Evolutionary conservation across 768 basidiomycete genomes (phyloP).

Genomic region (Pulveroboletus sp.): DNA sequence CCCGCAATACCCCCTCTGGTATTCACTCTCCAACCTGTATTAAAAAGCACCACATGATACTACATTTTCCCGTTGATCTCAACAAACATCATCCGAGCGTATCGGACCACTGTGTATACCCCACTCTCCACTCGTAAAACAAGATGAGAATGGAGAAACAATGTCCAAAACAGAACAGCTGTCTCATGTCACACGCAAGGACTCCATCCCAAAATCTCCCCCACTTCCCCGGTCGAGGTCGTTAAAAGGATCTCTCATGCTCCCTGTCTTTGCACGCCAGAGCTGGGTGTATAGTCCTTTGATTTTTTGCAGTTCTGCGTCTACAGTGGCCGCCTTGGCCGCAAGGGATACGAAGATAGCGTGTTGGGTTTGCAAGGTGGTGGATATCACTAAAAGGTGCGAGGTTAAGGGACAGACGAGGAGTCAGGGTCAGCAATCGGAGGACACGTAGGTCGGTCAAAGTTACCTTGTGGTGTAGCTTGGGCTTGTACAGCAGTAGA

Average conservation of each 20-base stretch:
- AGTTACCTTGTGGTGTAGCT: slow-evolving; percentile 68
- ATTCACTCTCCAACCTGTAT: neutral
- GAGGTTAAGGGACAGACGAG: neutral
- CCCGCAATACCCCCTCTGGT: too few species aligned
- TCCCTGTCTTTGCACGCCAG: slow-evolving; percentile 77
- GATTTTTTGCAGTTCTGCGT: slow-evolving; percentile 72
- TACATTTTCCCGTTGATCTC: neutral
- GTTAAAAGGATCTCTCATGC: slow-evolving; percentile 79
- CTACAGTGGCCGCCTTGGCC: slow-evolving; percentile 66
- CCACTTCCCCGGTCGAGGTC: slow-evolving; percentile 37
- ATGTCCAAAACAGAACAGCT: too few species aligned
- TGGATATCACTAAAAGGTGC: slow-evolving; percentile 53
- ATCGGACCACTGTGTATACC: neutral
- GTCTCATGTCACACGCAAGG: slow-evolving; percentile 19
- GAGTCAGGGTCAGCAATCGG: neutral
- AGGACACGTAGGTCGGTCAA: neutral
- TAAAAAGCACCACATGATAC: neutral
- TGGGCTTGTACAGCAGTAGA: slow-evolving; percentile 61
- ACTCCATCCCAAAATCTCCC: slow-evolving; percentile 42
- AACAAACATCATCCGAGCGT: too few species aligned
- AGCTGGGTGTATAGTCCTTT: slow-evolving; percentile 71
- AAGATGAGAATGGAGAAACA: neutral
- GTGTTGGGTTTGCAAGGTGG: slow-evolving; percentile 78
- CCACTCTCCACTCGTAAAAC: neutral
- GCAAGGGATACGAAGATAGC: slow-evolving; percentile 73